Conservation (phyloP, 2,329 filamentous ascomycete genomes). For the Meredithiella fracta region DNA sequence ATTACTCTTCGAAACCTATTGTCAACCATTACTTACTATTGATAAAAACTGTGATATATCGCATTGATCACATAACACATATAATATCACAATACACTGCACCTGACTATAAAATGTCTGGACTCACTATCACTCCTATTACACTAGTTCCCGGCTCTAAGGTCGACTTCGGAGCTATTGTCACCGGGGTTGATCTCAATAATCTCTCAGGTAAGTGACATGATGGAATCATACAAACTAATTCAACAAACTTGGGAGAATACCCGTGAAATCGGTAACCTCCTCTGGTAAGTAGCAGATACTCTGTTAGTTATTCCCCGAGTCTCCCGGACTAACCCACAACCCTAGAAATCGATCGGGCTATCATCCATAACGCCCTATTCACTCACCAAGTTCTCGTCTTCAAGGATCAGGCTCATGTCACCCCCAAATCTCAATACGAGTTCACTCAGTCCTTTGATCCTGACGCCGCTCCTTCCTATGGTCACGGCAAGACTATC, state of each 20-base stretch:
- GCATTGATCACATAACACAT: too few relatives aligned
- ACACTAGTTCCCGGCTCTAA: constrained; percentile 21
- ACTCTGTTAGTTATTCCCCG: background rate
- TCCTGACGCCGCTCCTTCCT: constrained; percentile 42
- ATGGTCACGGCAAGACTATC: constrained; percentile 62
- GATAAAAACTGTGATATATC: too few relatives aligned
- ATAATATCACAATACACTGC: too few relatives aligned
- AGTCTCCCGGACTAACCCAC: background rate
- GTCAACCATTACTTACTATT: too few relatives aligned
- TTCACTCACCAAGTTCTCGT: constrained; percentile 54
- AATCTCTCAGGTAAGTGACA: constrained; percentile 39
- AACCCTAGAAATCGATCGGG: constrained; percentile 43
- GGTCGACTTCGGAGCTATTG: constrained; percentile 44
- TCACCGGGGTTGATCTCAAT: constrained; percentile 43
- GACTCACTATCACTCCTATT: constrained; percentile 25
- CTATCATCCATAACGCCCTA: constrained; percentile 44
- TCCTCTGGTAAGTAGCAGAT: constrained; percentile 30
- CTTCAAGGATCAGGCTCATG: constrained; percentile 48
- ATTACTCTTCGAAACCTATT: too few relatives aligned
- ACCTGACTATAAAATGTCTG: too few relatives aligned
- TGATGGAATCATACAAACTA: background rate
- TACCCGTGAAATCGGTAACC: constrained; percentile 46
- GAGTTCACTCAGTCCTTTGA: constrained; percentile 61
- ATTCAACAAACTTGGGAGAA: constrained; percentile 9
- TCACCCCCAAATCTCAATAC: constrained; percentile 56